phyloP scores from a whole-genome alignment of 2,329 filamentous ascomycete species.

The Cyanodermella asteris region DNA sequence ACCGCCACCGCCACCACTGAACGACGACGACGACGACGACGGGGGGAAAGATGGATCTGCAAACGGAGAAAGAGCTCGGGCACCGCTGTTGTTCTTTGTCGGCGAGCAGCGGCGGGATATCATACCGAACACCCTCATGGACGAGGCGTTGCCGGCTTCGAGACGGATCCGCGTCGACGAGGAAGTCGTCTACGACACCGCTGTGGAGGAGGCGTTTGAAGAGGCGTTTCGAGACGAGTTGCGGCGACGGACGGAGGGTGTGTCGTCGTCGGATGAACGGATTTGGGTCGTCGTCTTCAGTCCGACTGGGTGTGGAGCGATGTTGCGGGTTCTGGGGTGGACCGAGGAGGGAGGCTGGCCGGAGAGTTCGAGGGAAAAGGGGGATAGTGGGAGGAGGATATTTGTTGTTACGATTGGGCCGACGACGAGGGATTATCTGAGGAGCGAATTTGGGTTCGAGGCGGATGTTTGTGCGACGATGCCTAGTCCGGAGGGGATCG shows the following conservation, averaged over 20 bases:
- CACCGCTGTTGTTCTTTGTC: slow-evolving; percentile 61
- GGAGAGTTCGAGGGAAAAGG: slow-evolving; percentile 5
- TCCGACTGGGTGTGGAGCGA: slow-evolving; percentile 39
- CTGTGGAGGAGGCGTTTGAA: slow-evolving; percentile 59
- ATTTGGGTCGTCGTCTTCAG: slow-evolving; percentile 63
- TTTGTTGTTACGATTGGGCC: slow-evolving; percentile 78
- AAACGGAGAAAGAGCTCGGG: slow-evolving; percentile 1
- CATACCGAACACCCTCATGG: slow-evolving; percentile 62
- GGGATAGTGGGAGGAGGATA: slow-evolving; percentile 21
- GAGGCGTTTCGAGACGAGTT: slow-evolving; percentile 37
- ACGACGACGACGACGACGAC: slow-evolving; percentile 5
- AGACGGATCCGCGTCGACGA: slow-evolving; percentile 49
- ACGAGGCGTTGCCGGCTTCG: slow-evolving; percentile 24
- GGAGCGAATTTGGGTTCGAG: slow-evolving; percentile 18
- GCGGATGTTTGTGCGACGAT: slow-evolving; percentile 46
- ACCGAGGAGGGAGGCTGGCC: slow-evolving; percentile 14
- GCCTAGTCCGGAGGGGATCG: slow-evolving; percentile 63
- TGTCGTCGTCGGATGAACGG: no score
- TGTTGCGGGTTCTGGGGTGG: slow-evolving; percentile 32
- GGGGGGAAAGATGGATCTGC: slow-evolving; percentile 23
- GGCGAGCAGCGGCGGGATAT: slow-evolving; percentile 79
- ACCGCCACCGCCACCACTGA: slow-evolving; percentile 1
- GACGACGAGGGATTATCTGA: slow-evolving; percentile 61
- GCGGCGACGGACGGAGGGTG: slow-evolving; percentile 14
- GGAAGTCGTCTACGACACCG: slow-evolving; percentile 68